Evolutionary conservation across 768 basidiomycete species (phyloP), one percentile per base, ranked within the genome.

Genomic region (Lactarius pseudohatsudake): DNA sequence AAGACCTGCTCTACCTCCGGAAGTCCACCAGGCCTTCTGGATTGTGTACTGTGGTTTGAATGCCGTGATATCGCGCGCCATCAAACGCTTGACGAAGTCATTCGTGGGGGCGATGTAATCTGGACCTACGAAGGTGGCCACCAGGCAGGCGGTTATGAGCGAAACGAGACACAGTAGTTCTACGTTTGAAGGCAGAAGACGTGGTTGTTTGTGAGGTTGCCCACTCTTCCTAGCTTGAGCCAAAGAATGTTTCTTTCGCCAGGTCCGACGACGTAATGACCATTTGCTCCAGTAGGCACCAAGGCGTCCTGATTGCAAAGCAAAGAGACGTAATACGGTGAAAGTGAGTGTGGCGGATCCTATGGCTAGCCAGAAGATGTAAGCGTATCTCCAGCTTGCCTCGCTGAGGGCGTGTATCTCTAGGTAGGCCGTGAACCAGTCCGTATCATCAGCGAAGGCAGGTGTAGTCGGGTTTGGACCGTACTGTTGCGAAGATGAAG

Each of bases 11-110:
- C 90, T 77, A 20, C 81, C 82, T n/a, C 84, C 86, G 1, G 85
- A 80, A 0, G 88, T 86, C 91, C 91, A 93, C 76, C 85, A 84
- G 0, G 85, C 81, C 74, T 90, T 90, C 56, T 72, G 69, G 64
- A 92, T 88, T 20, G 86, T 87, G 73, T 84, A 84, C 69, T 82
- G 80, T 4, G 87, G 83, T 43, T 79, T 76, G 64, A 71, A 80
- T 59, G 72, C 79, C 57, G 71, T 72, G 70, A 77, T 81, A 4
- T 73, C 72, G 13, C 77, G 76, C 3, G 74, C 69, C 47, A 77
- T 78, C 2, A 45, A 38, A 22, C 67, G 62, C 34, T 70, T 67
- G 41, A 82, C 73, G 1, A 84, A 70, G n/a, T 75, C 77, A 1
- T 79, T 74, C 22, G 71, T 70, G 0, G 87, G 86, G 0, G 80